Conservation (phyloP, 2,329 filamentous ascomycete species). For the Clonostachys solani region DNA sequence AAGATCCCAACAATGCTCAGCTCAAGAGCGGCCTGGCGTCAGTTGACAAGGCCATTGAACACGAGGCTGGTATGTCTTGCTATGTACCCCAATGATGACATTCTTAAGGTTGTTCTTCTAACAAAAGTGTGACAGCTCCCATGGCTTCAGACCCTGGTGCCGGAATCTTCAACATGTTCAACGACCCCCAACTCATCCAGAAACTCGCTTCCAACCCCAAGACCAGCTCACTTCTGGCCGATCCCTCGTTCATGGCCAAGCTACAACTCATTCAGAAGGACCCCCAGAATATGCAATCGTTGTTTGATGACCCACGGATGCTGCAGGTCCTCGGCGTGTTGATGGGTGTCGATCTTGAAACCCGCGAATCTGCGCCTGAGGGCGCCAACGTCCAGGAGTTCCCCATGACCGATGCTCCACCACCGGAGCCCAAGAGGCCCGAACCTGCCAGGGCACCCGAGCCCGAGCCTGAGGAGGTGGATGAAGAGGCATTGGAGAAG, state of each 20-base stretch:
- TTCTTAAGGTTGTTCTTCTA: conserved; percentile 4
- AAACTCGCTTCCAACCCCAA: conserved; percentile 95
- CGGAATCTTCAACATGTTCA: conserved; percentile 90
- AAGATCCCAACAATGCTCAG: conserved; percentile 87
- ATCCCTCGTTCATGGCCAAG: conserved; percentile 86
- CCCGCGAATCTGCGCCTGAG: conserved; percentile 27
- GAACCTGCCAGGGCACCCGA: conserved; percentile 42
- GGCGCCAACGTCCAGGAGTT: conserved; percentile 48
- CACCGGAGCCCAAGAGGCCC: conserved; percentile 49
- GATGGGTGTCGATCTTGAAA: conserved; percentile 85
- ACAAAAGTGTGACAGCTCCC: conserved; percentile 12
- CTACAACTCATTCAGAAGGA: conserved; percentile 78
- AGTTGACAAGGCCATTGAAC: conserved; percentile 84
- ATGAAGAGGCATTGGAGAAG: conserved; percentile 80
- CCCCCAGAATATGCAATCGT: conserved; percentile 71
- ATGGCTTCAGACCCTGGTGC: conserved; percentile 59
- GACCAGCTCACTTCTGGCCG: conserved; percentile 76
- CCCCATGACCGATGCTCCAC: conserved; percentile 67
- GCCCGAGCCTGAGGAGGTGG: conserved; percentile 64
- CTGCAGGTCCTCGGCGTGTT: conserved; percentile 90
- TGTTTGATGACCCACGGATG: conserved; percentile 88
- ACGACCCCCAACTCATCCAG: conserved; percentile 80
- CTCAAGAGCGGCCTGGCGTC: conserved; percentile 83
- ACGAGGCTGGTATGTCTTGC: conserved; percentile 26
- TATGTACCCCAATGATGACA: conserved; percentile 14